A percentile compares a stretch with the other conserved stretches of the same genome.
Evolutionary conservation across 306 rosid species (phyloP).

Genomic region (Quercus parvula): DNA sequence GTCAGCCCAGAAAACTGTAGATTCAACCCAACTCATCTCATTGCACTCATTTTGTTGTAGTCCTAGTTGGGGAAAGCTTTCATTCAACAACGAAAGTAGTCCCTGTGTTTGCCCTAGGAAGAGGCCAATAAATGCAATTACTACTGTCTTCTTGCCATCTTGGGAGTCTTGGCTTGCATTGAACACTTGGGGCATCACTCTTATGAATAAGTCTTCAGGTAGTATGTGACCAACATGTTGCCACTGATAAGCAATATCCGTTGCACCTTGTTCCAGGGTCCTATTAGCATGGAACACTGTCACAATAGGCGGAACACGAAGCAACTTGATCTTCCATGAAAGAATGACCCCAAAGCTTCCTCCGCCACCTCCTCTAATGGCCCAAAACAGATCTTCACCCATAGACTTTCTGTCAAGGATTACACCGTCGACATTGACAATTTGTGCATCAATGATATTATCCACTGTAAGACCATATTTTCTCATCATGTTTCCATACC

Average conservation of each 20-base stretch:
- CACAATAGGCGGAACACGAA: slow-evolving; percentile 12
- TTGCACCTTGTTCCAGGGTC: slow-evolving; percentile 11
- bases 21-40: slow-evolving; percentile 37
- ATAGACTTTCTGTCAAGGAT: slow-evolving; percentile 27
- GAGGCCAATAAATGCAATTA: slow-evolving; percentile 2
- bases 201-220: slow-evolving; percentile 13
- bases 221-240: slow-evolving; percentile 22
- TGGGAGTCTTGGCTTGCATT: not conserved
- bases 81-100: slow-evolving; percentile 7
- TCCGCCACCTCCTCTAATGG: slow-evolving; percentile 40
- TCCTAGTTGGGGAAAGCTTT: slow-evolving; percentile 26
- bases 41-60: slow-evolving; percentile 13
- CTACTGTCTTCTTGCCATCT: not conserved
- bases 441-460: slow-evolving; percentile 24
- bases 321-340: slow-evolving; percentile 29
- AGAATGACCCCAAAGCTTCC: slow-evolving; percentile 39
- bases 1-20: slow-evolving; percentile 10
- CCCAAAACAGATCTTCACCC: slow-evolving; percentile 51
- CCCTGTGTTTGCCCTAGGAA: slow-evolving; percentile 9
- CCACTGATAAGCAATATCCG: slow-evolving; percentile 7
- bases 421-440: slow-evolving; percentile 22
- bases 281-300: slow-evolving; percentile 19
- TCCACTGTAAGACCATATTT: slow-evolving; percentile 33
- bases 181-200: not conserved
- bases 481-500: slow-evolving; percentile 36